Evolutionary conservation across 768 basidiomycete species (phyloP).

Genomic region (Suillus bovinus): DNA sequence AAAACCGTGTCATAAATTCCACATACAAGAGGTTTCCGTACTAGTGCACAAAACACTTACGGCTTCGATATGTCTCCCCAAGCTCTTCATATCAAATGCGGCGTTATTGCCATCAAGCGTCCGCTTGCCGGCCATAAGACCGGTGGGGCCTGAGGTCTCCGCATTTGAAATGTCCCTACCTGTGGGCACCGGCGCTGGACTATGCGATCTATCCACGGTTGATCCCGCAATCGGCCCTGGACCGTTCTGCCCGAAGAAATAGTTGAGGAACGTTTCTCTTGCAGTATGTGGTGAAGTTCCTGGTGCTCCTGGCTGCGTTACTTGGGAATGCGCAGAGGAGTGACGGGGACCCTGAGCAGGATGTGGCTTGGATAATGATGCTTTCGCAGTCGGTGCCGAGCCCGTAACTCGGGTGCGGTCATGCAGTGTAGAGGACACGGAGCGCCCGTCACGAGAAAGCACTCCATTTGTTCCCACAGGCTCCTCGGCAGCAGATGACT

Average conservation of each 20-base stretch:
- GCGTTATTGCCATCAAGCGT: slow-evolving; percentile 75
- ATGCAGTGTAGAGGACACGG: slow-evolving; percentile 74
- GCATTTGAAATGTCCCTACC: slow-evolving; percentile 66
- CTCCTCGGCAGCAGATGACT: slow-evolving; percentile 58
- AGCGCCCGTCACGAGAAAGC: slow-evolving; percentile 58
- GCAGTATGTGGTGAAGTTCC: slow-evolving; percentile 54
- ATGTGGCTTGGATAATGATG: slow-evolving; percentile 27
- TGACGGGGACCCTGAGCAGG: slow-evolving; percentile 35
- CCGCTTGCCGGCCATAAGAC: slow-evolving; percentile 67
- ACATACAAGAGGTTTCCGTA: slow-evolving; percentile 11
- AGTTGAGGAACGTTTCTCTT: slow-evolving; percentile 92
- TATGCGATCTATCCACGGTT: slow-evolving; percentile 43
- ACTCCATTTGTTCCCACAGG: slow-evolving; percentile 53
- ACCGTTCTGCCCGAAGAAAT: slow-evolving; percentile 94
- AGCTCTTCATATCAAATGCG: slow-evolving; percentile 97
- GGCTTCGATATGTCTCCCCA: slow-evolving; percentile 96
- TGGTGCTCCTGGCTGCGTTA: slow-evolving; percentile 34
- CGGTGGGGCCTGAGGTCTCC: slow-evolving; percentile 52
- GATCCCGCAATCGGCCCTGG: slow-evolving; percentile 69
- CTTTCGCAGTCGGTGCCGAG: slow-evolving; percentile 32
- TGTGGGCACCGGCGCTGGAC: slow-evolving; percentile 42
- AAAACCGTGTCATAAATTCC: slow-evolving; percentile 17
- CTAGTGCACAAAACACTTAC: slow-evolving; percentile 50
- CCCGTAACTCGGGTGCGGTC: slow-evolving; percentile 63
- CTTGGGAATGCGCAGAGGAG: slow-evolving; percentile 36